Evolutionary conservation across 2,329 filamentous ascomycete species (phyloP), one percentile per base, ranked within the genome.

Genomic region (Pyricularia sp.): DNA sequence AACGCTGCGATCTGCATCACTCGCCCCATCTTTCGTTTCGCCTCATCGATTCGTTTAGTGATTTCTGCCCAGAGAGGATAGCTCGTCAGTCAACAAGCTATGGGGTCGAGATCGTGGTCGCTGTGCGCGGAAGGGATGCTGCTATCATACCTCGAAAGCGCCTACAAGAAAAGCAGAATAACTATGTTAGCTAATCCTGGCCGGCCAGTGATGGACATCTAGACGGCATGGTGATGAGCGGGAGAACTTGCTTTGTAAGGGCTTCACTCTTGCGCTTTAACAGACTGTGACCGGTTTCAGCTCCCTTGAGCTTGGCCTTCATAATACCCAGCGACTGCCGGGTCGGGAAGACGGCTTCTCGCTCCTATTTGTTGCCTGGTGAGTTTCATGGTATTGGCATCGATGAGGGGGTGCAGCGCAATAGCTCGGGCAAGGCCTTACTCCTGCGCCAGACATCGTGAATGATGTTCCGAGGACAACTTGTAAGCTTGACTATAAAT

Each of bases 1-100:
- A 99, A 97, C 60, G 94, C 93, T 55, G 94, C 94, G 73, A 99
- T 96, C 77, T 97, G 93, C 94, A 99, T 99, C 49, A 99, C 94
- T 40, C 93, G 86, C 66, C 94, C 94, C 93, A 99, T 99, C 81
- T 99, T 99, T 71, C 93, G 90, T 79, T 99, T 99, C 57, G 94
- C 94, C 77, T 99, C 94, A 79, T 99, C 93, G 77, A 99, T 99
- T 73, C 94, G 89, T 75, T 88, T 87, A 62, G 94, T 97, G 73
- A 99, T 99, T 73, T 99, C 94, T 91, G 63, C 22, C 64, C 55
- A 64, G 12, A 61, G 10, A 40, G 53, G 55, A 26, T 13, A 19
- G 35, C 4, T 26, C 35, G 22, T 65, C 26, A 64, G 67, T 44
- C 2, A 16, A 1, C 28, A 16, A 31, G 19, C 26, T 22, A 22